Conservation (phyloP, 257 asterid species). For the Lycium barbarum region DNA sequence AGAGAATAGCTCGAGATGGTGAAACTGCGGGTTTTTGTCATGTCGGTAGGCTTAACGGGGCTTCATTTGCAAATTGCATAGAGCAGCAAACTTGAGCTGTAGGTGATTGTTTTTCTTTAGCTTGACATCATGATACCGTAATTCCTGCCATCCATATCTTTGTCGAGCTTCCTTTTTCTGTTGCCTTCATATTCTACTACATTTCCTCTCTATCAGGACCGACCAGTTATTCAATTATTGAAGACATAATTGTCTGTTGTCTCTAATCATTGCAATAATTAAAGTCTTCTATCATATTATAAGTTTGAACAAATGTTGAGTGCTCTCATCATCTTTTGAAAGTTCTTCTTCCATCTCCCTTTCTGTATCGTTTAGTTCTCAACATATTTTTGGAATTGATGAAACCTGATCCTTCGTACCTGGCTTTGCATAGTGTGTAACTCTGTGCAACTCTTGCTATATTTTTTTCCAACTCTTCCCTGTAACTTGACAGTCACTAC, state of each 20-base stretch:
- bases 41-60: conserved; percentile 26
- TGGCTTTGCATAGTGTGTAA: background rate
- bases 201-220: background rate
- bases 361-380: background rate
- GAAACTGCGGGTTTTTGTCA: conserved; percentile 26
- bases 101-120: background rate
- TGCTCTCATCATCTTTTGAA: background rate
- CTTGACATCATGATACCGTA: background rate
- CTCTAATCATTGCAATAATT: background rate
- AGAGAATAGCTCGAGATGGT: conserved; percentile 35
- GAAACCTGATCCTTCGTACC: background rate
- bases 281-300: background rate
- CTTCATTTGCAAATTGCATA: conserved; percentile 34
- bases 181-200: background rate
- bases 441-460: background rate
- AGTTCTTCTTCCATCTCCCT: background rate
- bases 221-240: background rate
- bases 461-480: background rate
- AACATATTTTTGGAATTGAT: background rate
- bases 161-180: background rate
- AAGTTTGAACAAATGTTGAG: background rate
- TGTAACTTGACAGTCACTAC: background rate
- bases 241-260: background rate
- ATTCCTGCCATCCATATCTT: background rate
- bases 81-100: conserved; percentile 32